Evolutionary conservation across 192 early-diverging fungal species (phyloP), one percentile per base, ranked within the genome.

Genomic region (Linnemannia hyalina): DNA sequence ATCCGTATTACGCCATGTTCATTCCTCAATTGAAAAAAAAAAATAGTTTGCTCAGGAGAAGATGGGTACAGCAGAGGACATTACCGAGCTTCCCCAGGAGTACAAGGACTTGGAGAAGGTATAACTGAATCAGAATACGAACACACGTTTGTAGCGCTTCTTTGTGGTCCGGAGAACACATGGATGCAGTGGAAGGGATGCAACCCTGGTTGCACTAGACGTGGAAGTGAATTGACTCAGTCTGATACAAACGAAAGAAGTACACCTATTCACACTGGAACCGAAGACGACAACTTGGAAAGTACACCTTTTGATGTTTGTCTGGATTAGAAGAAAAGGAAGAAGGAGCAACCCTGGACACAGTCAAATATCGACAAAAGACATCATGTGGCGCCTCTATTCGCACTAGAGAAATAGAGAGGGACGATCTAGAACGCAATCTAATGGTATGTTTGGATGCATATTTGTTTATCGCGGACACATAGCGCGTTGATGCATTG

Each of bases 71-170:
- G 91, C 91, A 18, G 92, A 93, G 32, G 96, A 98, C 75, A 91
- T 97, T 41, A 99, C 98, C 42, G 96, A 97, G 75, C 94, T 99
- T 40, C 98, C 98, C 47, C 91, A 92, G 74, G 98, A 99, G 81
- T 99, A 99, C 89, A 91, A 96, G 74, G 93, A 95, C 73, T 91
- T 99, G 65, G 98, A 99, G 82, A 93, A 92, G 91, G 96, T 96
- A 90, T 60, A 60, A 7, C 13, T 68, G 26, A 32, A 73, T 41
- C 49, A 52, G 49, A 52, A 52, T 18, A 52, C 18, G 18, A 38
- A 41, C 26, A 73, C 40, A 29, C 46, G 22, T 7, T 7, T 60
- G 15, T 55, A 42, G 7, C 32, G 22, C 35, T 40, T 63, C 26
- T 73, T 68, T 76, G 10, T 54, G 35, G 6, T 70, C 46, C 8